A percentile compares a stretch with the other conserved stretches of the same genome.
These are phyloP conservation scores for Pseudogymnoascus sp. DNA, from an alignment of 2,329 filamentous ascomycete genomes.

Conservation along the genomic window DNA sequence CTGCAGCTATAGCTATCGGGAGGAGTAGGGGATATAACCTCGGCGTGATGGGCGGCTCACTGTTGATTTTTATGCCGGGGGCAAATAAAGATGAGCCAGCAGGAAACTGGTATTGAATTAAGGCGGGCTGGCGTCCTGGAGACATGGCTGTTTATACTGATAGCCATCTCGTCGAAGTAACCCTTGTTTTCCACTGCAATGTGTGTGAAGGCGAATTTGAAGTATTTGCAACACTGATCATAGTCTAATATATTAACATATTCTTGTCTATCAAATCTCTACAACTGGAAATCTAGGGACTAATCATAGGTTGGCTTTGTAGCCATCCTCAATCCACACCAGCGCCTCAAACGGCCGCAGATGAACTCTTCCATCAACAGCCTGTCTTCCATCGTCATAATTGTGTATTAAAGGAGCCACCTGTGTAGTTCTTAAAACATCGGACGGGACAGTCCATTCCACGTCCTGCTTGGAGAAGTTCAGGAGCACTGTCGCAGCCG, in stretches of 20 bases:
- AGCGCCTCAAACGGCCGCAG: not conserved
- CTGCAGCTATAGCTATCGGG: not conserved
- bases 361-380: not conserved
- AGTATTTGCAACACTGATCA: not conserved
- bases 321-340: slow-evolving; percentile 1
- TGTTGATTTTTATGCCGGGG: not conserved
- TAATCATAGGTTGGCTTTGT: not conserved
- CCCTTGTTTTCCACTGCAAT: not conserved
- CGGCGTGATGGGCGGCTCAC: not conserved
- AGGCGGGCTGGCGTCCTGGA: no score
- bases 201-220: not conserved
- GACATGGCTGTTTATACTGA: not conserved
- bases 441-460: not conserved
- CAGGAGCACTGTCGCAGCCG: slow-evolving; percentile 26
- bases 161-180: not conserved
- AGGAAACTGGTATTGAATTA: not conserved
- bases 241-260: not conserved
- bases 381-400: not conserved
- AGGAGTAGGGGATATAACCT: not conserved
- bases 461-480: slow-evolving; percentile 21
- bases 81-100: not conserved
- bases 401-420: not conserved
- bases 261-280: not conserved
- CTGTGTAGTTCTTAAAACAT: not conserved
- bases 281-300: not conserved